phyloP scores from a whole-genome alignment of 2,329 filamentous ascomycete genomes.

The Ceratocystis alfenasii region DNA sequence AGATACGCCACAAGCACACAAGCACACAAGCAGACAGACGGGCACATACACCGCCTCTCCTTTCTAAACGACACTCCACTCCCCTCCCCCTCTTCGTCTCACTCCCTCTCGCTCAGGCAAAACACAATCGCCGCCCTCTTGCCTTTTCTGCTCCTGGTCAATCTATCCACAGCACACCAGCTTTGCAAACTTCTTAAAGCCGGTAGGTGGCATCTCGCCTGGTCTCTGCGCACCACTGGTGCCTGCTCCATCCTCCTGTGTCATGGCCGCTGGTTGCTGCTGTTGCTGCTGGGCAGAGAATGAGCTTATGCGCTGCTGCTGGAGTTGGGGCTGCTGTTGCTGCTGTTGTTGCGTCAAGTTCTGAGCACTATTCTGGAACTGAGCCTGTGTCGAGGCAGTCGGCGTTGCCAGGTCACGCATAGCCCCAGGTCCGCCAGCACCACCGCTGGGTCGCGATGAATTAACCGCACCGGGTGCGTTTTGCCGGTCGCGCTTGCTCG shows the following conservation, averaged over 20 bases:
- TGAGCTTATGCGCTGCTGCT: conserved; percentile 45
- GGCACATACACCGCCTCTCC: background rate
- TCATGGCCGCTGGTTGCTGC: conserved; percentile 44
- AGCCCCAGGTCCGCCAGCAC: conserved; percentile 45
- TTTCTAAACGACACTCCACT: background rate
- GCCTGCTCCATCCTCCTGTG: conserved; percentile 42
- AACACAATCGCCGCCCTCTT: background rate
- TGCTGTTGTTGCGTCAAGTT: conserved; percentile 57
- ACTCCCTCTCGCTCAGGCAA: background rate
- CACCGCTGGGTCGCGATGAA: conserved; percentile 45
- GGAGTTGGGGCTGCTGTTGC: conserved; percentile 35
- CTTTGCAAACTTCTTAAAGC: conserved; percentile 88
- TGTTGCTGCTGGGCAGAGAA: conserved; percentile 42
- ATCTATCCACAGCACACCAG: conserved; percentile 72
- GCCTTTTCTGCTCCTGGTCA: background rate
- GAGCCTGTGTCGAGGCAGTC: conserved; percentile 82
- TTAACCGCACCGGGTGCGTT: conserved; percentile 62
- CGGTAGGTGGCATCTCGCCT: conserved; percentile 42
- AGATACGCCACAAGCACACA: conserved; percentile 1
- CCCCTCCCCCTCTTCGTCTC: background rate
- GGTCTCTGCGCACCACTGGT: conserved; percentile 8
- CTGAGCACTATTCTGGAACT: conserved; percentile 91
- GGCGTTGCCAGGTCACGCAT: conserved; percentile 69
- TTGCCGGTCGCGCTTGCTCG: conserved; percentile 63
- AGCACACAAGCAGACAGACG: background rate